Conservation (phyloP, 345 rosid species). For the Stellera chamaejasme region DNA sequence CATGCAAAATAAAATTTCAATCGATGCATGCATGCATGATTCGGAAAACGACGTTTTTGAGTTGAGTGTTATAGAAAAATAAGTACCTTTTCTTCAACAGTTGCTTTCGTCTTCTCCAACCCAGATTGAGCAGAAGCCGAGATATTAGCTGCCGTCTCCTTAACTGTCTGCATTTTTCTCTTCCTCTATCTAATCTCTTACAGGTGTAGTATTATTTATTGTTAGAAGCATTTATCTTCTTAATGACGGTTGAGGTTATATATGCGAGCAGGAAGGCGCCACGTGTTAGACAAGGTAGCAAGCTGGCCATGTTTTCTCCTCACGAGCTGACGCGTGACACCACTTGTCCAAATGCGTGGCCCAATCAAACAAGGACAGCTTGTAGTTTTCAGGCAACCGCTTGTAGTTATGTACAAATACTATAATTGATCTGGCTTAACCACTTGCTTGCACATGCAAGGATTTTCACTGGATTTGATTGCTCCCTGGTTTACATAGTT, state of each 20-base stretch:
- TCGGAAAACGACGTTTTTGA: neutral
- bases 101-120: slow-evolving; percentile 69
- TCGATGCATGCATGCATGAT: neutral
- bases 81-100: slow-evolving; percentile 55
- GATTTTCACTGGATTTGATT: no score
- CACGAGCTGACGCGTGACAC: no score
- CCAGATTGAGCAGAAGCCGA: slow-evolving; percentile 83
- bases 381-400: no score
- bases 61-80: neutral
- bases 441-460: no score
- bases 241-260: neutral
- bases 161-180: slow-evolving; percentile 36
- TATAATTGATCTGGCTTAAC: no score
- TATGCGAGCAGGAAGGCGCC: neutral
- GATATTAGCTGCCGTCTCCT: slow-evolving; percentile 53
- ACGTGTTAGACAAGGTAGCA: neutral
- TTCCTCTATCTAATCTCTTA: neutral
- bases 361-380: no score
- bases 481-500: no score
- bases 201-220: neutral
- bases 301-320: neutral
- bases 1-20: neutral
- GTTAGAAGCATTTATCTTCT: neutral
- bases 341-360: no score
- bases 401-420: no score